Evolutionary conservation across 768 basidiomycete genomes (phyloP).

Genomic region (Pisolithus orientalis): DNA sequence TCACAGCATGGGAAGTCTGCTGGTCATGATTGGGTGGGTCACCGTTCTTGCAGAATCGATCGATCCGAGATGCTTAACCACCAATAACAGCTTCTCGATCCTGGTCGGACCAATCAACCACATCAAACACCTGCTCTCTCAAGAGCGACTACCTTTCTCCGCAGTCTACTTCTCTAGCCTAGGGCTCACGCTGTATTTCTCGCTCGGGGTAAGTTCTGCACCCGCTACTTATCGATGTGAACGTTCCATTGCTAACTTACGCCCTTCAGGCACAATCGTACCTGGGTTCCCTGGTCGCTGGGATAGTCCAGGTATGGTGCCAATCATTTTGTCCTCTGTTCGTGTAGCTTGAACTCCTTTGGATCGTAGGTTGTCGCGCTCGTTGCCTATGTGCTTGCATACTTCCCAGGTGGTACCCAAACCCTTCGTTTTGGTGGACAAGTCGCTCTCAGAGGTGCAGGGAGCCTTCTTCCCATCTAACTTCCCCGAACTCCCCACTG

Average conservation of each 20-base stretch:
- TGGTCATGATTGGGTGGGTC: slow-evolving; percentile 93
- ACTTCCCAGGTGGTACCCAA: slow-evolving; percentile 88
- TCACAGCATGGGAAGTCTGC: slow-evolving; percentile 71
- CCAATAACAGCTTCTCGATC: slow-evolving; percentile 59
- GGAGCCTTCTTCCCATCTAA: slow-evolving; percentile 75
- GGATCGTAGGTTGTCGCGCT: slow-evolving; percentile 64
- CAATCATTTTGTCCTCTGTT: neutral
- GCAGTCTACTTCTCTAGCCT: slow-evolving; percentile 78
- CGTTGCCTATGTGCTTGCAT: slow-evolving; percentile 84
- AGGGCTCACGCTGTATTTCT: slow-evolving; percentile 85
- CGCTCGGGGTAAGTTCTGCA: slow-evolving; percentile 62
- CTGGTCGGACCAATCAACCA: slow-evolving; percentile 89
- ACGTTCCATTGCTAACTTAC: neutral
- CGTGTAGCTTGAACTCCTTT: neutral
- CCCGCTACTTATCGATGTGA: neutral
- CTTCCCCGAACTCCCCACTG: neutral
- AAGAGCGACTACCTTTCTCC: slow-evolving; percentile 82
- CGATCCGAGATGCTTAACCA: neutral
- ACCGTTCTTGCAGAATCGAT: neutral
- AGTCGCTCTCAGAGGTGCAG: slow-evolving; percentile 78
- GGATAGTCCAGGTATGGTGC: slow-evolving; percentile 63
- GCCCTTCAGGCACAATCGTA: slow-evolving; percentile 69
- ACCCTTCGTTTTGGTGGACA: slow-evolving; percentile 77
- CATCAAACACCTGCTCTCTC: slow-evolving; percentile 77
- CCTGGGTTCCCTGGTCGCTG: slow-evolving; percentile 77